Evolutionary conservation across 768 basidiomycete species (phyloP).

Genomic region (Dentipellis fragilis): DNA sequence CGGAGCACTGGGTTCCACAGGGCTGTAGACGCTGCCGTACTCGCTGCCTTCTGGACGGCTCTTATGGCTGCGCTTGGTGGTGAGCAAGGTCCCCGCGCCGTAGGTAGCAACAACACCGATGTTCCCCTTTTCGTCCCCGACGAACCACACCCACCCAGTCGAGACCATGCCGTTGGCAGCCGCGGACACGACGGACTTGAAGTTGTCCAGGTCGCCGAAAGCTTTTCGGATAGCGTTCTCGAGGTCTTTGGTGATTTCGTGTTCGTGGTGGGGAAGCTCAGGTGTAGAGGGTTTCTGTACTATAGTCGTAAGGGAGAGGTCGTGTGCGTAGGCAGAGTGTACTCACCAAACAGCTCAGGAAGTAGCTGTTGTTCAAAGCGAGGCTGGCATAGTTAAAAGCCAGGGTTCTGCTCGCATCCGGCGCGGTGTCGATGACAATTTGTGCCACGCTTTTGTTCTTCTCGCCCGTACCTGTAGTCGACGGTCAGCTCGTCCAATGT

Average conservation of each 20-base stretch:
- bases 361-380: constrained; percentile 93
- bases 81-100: constrained; percentile 80
- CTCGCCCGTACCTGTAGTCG: constrained; percentile 39
- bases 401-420: constrained; percentile 45
- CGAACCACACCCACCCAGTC: constrained; percentile 83
- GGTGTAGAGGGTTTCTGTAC: constrained; percentile 25
- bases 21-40: constrained; percentile 4
- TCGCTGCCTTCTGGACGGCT: neutral
- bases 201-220: constrained; percentile 53
- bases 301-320: neutral
- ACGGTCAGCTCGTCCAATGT: constrained; percentile 4
- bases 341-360: constrained; percentile 79
- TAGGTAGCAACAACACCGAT: constrained; percentile 78
- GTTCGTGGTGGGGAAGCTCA: constrained; percentile 18
- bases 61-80: constrained; percentile 25
- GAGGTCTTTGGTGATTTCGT: constrained; percentile 28
- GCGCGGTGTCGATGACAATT: constrained; percentile 61
- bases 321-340: neutral
- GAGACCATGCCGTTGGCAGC: constrained; percentile 71
- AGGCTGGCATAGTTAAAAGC: constrained; percentile 88
- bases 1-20: neutral
- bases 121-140: constrained; percentile 51
- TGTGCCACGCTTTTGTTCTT: constrained; percentile 53
- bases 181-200: constrained; percentile 70
- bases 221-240: constrained; percentile 29